Conservation (phyloP, 106 monocot genomes). For the Chionographis japonica region DNA sequence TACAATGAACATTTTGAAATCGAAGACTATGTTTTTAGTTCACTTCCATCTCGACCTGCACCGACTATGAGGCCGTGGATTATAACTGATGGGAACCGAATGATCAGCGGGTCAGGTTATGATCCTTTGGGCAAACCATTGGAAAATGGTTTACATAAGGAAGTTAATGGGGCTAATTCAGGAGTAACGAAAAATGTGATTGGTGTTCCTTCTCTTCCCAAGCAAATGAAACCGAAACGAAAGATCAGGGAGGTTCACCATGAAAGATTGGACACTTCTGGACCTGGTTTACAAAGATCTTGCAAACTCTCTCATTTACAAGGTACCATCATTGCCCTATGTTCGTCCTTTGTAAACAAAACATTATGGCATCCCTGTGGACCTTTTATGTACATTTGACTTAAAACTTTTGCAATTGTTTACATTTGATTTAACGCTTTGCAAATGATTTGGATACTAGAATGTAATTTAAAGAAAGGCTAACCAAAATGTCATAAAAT, state of each 20-base stretch:
- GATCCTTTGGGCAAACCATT: conserved; percentile 3
- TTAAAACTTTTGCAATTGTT: no score
- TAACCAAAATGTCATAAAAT: no score
- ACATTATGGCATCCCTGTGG: not conserved
- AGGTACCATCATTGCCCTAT: conserved; percentile 21
- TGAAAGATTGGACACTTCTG: not conserved
- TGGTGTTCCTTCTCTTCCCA: conserved; percentile 18
- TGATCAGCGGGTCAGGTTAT: conserved; percentile 45
- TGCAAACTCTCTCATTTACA: conserved; percentile 12
- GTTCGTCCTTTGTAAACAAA: not conserved
- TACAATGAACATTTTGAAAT: conserved; percentile 37
- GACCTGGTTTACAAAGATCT: not conserved
- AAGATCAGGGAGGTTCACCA: conserved; percentile 18
- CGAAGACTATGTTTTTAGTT: conserved; percentile 48
- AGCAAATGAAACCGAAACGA: conserved; percentile 21
- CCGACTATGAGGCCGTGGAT: conserved; percentile 28
- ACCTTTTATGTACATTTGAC: no score
- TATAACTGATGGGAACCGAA: conserved; percentile 31
- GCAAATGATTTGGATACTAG: no score
- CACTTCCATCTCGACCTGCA: conserved; percentile 12
- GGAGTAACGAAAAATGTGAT: conserved; percentile 4
- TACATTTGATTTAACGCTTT: no score
- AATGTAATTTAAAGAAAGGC: no score
- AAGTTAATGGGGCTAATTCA: not conserved
- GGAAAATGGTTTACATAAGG: conserved; percentile 3